A percentile compares a stretch with the other conserved stretches of the same genome.
phyloP scores from a whole-genome alignment of 2,329 filamentous ascomycete genomes.

The Aspergillus ochraceoroseus region DNA sequence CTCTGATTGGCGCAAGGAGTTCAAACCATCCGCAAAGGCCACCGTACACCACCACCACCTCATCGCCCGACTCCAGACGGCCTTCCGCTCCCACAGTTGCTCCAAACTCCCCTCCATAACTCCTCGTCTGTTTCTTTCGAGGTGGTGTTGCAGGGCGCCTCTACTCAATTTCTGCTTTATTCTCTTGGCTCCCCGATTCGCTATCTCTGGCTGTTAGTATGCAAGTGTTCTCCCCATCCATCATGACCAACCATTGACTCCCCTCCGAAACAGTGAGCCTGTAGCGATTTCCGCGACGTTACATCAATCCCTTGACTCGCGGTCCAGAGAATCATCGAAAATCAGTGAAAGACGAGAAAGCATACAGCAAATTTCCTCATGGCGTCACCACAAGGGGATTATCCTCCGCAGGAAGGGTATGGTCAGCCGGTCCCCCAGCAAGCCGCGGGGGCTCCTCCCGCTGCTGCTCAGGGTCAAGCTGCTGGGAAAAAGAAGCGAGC shows the following conservation, averaged over 20 bases:
- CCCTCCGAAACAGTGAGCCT: constrained; percentile 22
- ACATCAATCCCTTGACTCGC: constrained; percentile 7
- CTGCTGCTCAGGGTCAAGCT: constrained; percentile 32
- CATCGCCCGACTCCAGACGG: constrained; percentile 16
- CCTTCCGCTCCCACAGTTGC: constrained; percentile 13
- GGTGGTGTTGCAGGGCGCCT: constrained; percentile 14
- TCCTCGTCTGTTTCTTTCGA: constrained; percentile 14
- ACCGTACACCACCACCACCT: constrained; percentile 33
- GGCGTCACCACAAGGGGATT: constrained; percentile 51
- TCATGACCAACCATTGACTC: constrained; percentile 20
- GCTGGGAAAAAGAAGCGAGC: constrained; percentile 72
- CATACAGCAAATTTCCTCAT: constrained; percentile 32
- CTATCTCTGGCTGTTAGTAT: constrained; percentile 19
- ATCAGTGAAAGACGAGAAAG: constrained; percentile 3
- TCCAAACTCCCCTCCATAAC: constrained; percentile 12
- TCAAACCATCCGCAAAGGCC: constrained; percentile 32
- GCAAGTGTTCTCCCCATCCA: constrained; percentile 12
- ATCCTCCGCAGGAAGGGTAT: constrained; percentile 50
- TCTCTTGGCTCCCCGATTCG: constrained; percentile 1
- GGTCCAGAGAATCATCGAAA: constrained; percentile 1
- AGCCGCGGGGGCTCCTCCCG: constrained; percentile 30
- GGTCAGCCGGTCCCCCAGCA: constrained; percentile 38
- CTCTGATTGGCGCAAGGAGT: constrained; percentile 32
- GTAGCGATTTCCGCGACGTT: constrained; percentile 18
- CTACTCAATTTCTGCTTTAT: constrained; percentile 1